A percentile compares a stretch with the other conserved stretches of the same genome.
Conservation (phyloP, 2,329 filamentous ascomycete species). For the Fusarium neocosmosporiellum region DNA sequence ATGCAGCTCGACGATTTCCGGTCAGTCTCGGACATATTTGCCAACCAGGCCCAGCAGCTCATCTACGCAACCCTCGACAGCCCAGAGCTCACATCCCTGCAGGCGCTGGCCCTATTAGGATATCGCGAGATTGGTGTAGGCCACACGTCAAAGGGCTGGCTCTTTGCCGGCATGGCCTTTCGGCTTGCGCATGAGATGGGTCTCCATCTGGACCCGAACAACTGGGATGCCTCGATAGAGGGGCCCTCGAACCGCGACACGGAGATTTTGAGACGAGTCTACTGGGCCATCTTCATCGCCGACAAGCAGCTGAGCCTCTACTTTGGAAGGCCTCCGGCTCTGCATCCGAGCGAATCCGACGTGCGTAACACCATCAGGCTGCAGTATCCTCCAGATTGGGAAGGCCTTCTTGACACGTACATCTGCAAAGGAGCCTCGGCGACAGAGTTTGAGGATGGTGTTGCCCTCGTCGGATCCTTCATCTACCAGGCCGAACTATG, state of each 20-base stretch:
- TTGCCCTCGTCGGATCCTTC: slow-evolving; percentile 57
- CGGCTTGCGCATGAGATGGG: slow-evolving; percentile 64
- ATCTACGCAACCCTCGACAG: slow-evolving; percentile 57
- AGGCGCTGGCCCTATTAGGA: slow-evolving; percentile 57
- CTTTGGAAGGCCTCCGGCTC: slow-evolving; percentile 61
- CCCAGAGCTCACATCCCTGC: slow-evolving; percentile 59
- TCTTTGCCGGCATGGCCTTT: slow-evolving; percentile 64
- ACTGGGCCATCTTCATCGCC: slow-evolving; percentile 62
- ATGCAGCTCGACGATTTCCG: slow-evolving; percentile 56
- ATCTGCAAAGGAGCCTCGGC: slow-evolving; percentile 56
- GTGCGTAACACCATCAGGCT: slow-evolving; percentile 61
- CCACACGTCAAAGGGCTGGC: slow-evolving; percentile 61
- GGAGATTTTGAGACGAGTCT: slow-evolving; percentile 61
- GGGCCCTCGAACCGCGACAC: slow-evolving; percentile 49
- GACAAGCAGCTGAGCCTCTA: slow-evolving; percentile 64
- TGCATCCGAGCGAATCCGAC: slow-evolving; percentile 62
- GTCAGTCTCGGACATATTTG: slow-evolving; percentile 56
- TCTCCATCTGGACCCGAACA: slow-evolving; percentile 62
- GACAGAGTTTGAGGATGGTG: slow-evolving; percentile 59
- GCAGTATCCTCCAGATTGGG: slow-evolving; percentile 62
- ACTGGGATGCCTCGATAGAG: slow-evolving; percentile 57
- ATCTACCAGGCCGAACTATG: slow-evolving; percentile 60
- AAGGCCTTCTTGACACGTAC: slow-evolving; percentile 59
- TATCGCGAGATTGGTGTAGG: slow-evolving; percentile 61
- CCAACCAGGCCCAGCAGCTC: slow-evolving; percentile 57